Conservation (phyloP, 768 basidiomycete species). For the Candolleomyces eurysporus region DNA sequence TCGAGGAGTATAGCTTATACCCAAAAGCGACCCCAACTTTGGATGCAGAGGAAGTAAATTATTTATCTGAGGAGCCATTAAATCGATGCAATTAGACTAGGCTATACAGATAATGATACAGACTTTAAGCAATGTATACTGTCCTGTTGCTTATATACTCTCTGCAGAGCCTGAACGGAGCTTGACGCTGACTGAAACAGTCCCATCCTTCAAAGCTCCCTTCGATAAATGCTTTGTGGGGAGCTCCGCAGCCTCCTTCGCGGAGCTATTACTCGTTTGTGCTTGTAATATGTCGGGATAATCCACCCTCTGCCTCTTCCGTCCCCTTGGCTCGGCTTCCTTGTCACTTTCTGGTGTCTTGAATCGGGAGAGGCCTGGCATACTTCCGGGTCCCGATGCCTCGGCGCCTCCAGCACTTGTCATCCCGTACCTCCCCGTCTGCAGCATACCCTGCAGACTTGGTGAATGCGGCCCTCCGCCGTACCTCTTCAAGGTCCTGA, state of each 20-base stretch:
- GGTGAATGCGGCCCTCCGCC: constrained; percentile 31
- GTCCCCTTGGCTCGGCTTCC: constrained; percentile 25
- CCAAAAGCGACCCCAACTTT: not conserved
- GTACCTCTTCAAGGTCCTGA: constrained; percentile 61
- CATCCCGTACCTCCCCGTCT: constrained; percentile 5
- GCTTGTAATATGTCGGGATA: not conserved
- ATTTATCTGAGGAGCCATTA: no score
- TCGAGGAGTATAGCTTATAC: not conserved
- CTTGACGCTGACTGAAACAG: not conserved
- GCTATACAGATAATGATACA: no score
- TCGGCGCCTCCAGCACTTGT: constrained; percentile 1
- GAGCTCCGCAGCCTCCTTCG: not conserved
- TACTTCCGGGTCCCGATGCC: constrained; percentile 3
- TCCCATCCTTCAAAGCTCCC: not conserved
- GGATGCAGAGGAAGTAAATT: no score
- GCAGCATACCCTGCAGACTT: constrained; percentile 10
- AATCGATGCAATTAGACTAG: no score
- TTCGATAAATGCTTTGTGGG: not conserved
- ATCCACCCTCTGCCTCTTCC: constrained; percentile 21
- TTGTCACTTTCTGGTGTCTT: constrained; percentile 14
- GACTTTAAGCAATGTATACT: no score
- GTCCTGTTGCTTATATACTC: not conserved
- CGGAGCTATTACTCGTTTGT: not conserved
- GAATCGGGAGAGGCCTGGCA: constrained; percentile 1
- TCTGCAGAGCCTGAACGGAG: not conserved